Base-by-base conservation (phyloP, 306 rosid genomes). In the Acacia confusa region DNA sequence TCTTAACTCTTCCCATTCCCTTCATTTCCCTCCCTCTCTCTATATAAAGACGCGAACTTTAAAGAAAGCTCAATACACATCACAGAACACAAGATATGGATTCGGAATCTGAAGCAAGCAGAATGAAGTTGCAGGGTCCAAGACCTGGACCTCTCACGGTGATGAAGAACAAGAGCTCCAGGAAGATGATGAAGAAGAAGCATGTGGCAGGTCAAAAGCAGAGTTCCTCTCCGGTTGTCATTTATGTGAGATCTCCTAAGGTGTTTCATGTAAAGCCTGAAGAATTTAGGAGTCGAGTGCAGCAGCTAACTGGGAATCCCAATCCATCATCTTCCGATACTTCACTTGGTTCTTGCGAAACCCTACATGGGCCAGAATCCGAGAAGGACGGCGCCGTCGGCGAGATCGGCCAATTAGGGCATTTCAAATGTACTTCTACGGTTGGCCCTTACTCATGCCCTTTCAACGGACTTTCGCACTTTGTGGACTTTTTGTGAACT, bases 111-210 rank as follows among this genome's bases (percentile, higher is more conserved):
- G n/a, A 34, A 25, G 14, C 40, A 28, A 40, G 48, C 38, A 70
- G 63, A 40, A 57, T 41, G 57, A 43, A 50, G 55, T 28, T 80
- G 79, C 82, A 83, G 57, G 92, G 87, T 78, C 75, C 84, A 9
- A 77, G 82, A 74, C 88, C 92, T 40, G 58, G 87, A 52, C 19
- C 77, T 72, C 77, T 72, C 11, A 30, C 7, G 77, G 77, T 50
- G 20, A 48, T 50, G 20, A 48, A 15, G 20, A 48, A 15, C 43
- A 20, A 10, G 22, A 72, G 36, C 61, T 70, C 75, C 38, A 72
- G 14, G 6, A 45, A 71, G 76, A 72, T 28, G 63, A 50, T 16
- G 63, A 72, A 47, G 61, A 30, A 72, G 60, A 24, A 45, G 41
- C 36, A 38, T 16, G 20, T 12, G 17, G 16, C 6, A 9, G 41